A percentile compares a stretch with the other conserved stretches of the same genome.
These are phyloP conservation scores for Podila minutissima DNA, from an alignment of 192 early-diverging fungal genomes.

Conservation along the genomic window DNA sequence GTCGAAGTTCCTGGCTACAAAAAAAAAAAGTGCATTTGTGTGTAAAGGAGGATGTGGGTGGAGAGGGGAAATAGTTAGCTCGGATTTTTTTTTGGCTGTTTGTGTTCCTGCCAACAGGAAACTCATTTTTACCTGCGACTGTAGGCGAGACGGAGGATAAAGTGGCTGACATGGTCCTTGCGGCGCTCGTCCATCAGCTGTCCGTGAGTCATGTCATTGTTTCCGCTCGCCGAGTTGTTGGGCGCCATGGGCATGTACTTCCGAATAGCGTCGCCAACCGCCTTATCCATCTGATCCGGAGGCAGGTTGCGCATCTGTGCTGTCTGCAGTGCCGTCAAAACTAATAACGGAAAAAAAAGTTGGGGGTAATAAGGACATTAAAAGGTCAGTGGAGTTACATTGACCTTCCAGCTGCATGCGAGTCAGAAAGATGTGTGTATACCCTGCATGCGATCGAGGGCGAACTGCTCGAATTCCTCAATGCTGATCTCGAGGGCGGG, in stretches of 20 bases:
- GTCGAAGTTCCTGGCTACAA: slow-evolving; percentile 71
- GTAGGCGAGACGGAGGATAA: slow-evolving; percentile 83
- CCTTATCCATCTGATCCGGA: slow-evolving; percentile 64
- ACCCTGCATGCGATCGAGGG: slow-evolving; percentile 78
- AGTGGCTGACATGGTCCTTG: slow-evolving; percentile 87
- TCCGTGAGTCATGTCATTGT: slow-evolving; percentile 14
- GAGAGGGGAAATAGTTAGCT: slow-evolving; percentile 1
- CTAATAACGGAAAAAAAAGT: slow-evolving; percentile 32
- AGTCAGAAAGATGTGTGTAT: not conserved
- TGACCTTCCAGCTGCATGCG: too few relatives aligned
- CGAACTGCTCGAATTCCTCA: slow-evolving; percentile 77
- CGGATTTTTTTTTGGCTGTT: too few relatives aligned
- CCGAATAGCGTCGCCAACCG: slow-evolving; percentile 60
- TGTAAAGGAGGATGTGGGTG: too few relatives aligned
- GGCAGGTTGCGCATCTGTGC: slow-evolving; percentile 77
- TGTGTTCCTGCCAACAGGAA: too few relatives aligned
- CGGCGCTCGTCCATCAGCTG: slow-evolving; percentile 68
- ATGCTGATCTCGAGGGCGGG: slow-evolving; percentile 74
- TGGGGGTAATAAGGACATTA: not conserved
- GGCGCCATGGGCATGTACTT: slow-evolving; percentile 72
- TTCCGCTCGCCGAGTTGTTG: slow-evolving; percentile 50
- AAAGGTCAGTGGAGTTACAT: not conserved
- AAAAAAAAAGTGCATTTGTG: slow-evolving; percentile 3
- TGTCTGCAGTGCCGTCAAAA: slow-evolving; percentile 86
- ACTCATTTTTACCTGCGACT: slow-evolving; percentile 56